These are phyloP conservation scores for Lasiodiplodia sp. DNA, from an alignment of 2,329 filamentous ascomycete genomes.

Conservation along the genomic window DNA sequence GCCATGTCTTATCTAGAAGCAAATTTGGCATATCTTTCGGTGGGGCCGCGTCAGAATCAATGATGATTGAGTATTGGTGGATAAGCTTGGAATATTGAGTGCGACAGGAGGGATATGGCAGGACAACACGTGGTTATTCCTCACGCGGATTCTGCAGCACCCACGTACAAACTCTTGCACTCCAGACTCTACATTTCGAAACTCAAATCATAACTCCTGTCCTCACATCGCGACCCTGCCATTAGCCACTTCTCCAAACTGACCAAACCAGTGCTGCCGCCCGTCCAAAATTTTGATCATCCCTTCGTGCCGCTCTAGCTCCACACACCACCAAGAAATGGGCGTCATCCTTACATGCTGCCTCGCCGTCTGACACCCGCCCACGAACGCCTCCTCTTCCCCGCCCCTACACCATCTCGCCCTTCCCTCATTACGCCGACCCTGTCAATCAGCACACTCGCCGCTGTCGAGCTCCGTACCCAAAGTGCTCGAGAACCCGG, in stretches of 20 bases:
- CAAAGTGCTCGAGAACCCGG: not conserved
- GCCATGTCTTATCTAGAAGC: not conserved
- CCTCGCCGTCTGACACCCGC: not conserved
- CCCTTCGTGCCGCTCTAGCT: not conserved
- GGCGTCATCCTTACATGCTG: not conserved
- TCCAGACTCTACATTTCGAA: not conserved
- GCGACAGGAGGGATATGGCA: not conserved
- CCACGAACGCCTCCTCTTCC: not conserved
- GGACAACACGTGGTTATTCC: not conserved
- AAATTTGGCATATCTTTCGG: not conserved
- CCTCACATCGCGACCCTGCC: not conserved
- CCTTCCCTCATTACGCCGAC: not conserved
- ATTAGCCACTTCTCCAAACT: not conserved
- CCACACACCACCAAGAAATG: not conserved
- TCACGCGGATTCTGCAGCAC: not conserved
- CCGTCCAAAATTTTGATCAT: not conserved
- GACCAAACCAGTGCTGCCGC: not conserved
- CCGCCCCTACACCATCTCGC: not conserved
- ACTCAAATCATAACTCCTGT: not conserved
- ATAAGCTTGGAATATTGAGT: not conserved
- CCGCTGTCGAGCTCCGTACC: not conserved
- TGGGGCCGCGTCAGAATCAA: constrained; percentile 2
- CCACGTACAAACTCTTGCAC: not conserved
- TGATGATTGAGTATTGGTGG: not conserved
- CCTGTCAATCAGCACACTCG: not conserved